Evolutionary conservation across 1,284 basidiomycete species (phyloP).

Genomic region (Naganishia sp.): DNA sequence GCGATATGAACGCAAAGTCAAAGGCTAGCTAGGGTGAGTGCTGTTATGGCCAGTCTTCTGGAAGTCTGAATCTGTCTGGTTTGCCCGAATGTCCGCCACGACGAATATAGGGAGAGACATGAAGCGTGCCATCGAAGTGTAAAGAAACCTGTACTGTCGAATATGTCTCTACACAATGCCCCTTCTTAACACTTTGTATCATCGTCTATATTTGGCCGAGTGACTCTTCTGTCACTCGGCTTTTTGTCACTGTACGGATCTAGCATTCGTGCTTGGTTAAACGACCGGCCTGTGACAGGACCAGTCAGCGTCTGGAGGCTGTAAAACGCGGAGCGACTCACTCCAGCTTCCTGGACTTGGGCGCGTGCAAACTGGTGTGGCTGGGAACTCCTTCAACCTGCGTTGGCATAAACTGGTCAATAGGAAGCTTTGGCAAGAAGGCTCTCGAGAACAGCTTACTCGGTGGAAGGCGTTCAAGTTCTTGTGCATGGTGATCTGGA

Average conservation of each 20-base stretch:
- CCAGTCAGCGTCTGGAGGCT: no score
- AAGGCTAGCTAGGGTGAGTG: no score
- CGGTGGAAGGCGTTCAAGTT: constrained; percentile 94
- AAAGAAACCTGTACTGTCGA: not conserved
- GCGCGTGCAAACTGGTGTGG: constrained; percentile 57
- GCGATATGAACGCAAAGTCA: no score
- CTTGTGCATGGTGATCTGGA: constrained; percentile 96
- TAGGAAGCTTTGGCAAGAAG: not conserved
- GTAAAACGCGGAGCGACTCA: constrained; percentile 30
- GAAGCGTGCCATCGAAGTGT: not conserved
- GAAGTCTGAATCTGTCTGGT: no score
- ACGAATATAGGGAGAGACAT: no score
- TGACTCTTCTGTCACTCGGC: not conserved
- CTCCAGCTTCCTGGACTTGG: constrained; percentile 43
- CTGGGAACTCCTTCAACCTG: constrained; percentile 69
- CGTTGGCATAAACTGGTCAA: constrained; percentile 4
- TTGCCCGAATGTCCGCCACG: no score
- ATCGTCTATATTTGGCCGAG: not conserved
- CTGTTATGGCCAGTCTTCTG: no score
- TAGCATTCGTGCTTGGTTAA: not conserved
- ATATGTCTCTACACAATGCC: not conserved
- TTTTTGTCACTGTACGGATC: not conserved
- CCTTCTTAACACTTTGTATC: no score
- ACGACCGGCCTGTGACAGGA: not conserved
- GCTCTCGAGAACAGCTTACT: constrained; percentile 43